phyloP scores from a whole-genome alignment of 352 stramenopile species.

The Pythium sp. region DNA sequence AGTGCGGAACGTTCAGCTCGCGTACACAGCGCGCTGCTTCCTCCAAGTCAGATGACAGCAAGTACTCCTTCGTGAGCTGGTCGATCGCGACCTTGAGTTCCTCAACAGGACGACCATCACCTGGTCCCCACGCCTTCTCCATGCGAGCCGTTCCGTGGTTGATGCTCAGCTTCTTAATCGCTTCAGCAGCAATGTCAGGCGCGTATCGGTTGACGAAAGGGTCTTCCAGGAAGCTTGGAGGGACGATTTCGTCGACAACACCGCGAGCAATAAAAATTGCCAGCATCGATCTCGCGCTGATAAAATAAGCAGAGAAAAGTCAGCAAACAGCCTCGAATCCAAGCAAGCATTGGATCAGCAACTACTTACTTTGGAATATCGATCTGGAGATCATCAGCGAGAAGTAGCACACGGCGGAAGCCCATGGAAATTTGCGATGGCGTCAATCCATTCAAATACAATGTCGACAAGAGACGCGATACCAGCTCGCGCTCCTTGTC shows the following conservation, averaged over 20 bases:
- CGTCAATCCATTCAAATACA: constrained; percentile 89
- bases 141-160: constrained; percentile 95
- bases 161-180: constrained; percentile 95
- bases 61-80: constrained; percentile 96
- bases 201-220: constrained; percentile 93
- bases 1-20: constrained; percentile 95
- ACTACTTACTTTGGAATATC: constrained; percentile 87
- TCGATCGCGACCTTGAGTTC: constrained; percentile 94
- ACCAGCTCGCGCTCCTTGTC: constrained; percentile 92
- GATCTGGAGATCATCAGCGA: constrained; percentile 95
- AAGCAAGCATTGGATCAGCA: background rate
- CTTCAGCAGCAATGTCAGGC: constrained; percentile 94
- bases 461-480: constrained; percentile 89
- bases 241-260: constrained; percentile 98
- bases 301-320: background rate
- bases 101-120: constrained; percentile 87
- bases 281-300: constrained; percentile 87
- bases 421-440: constrained; percentile 84
- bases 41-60: constrained; percentile 93
- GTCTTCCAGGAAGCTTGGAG: constrained; percentile 97
- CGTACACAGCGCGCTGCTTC: constrained; percentile 90
- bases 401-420: constrained; percentile 96
- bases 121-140: constrained; percentile 97
- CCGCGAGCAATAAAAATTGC: constrained; percentile 96
- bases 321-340: background rate